Base-by-base conservation (phyloP, 306 rosid species). In the Crataegus laevigata region DNA sequence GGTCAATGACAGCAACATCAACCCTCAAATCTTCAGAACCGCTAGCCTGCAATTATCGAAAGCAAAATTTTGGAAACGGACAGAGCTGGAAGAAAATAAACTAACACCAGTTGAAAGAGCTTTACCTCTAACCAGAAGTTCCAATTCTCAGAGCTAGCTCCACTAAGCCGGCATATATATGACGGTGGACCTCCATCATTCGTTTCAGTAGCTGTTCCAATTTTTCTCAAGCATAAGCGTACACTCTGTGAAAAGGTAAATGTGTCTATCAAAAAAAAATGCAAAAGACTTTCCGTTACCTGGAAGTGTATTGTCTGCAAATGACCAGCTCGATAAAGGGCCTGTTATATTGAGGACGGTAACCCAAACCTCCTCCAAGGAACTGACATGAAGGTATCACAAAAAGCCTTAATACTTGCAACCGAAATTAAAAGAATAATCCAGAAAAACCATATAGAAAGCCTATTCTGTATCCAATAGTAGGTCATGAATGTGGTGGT, bases 291-390 rank as follows among this genome's bases (percentile, higher is more conserved):
- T 63, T 85, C 69, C 71, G 55, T 55, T 78, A 91, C 98, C 98
- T 83, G 97, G 89, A 78, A 94, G 88, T 75, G 59, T 69, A 51
- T 88, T 85, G 68, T 92, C 96, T 59, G 97, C 96, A 84, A 94
- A 91, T 76, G 99, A 94, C 99, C 99, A 94, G 81, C 84, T 82
- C n/a, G 96, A 90, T 89, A 94, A 86, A 68, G 97, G 99, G 75
- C 99, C 99, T 10, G 99, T 94, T 76, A 94, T 88, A 78, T 94
- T 94, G 58, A 94, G 88, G 82, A 89, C 97, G 1, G 97, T 72
- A 79, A 89, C 97, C 99, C 99, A 92, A 58, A 94, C 81, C 87
- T 94, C 99, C 87, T 90, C 85, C 43, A 92, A 77, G 76, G 99
- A 89, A 69, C 96, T 94, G 85, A 75, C 69, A 82, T 69, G 72